Evolutionary conservation across 257 asterid genomes (phyloP).

Genomic region (Nicotiana sylvestris): DNA sequence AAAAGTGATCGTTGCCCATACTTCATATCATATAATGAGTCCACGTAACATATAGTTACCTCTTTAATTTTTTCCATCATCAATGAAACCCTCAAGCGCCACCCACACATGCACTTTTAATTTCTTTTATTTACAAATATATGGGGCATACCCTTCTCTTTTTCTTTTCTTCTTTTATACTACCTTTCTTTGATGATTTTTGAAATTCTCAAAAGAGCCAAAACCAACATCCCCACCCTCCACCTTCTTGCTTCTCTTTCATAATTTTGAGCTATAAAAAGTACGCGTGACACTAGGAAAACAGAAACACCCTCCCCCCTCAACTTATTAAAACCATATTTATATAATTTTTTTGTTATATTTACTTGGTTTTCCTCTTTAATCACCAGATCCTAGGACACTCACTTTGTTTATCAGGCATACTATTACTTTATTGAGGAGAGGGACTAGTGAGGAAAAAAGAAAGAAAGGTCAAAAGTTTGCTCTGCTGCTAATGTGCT

Average conservation of each 20-base stretch:
- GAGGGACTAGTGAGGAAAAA: constrained; percentile 14
- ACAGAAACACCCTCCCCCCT: constrained; percentile 12
- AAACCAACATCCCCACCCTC: background rate
- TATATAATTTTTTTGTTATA: background rate
- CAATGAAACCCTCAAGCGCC: no score
- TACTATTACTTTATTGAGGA: background rate
- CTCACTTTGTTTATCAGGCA: background rate
- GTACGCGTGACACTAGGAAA: constrained; percentile 44
- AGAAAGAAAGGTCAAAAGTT: constrained; percentile 21
- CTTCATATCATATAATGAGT: no score
- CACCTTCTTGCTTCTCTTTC: constrained; percentile 18
- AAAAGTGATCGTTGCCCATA: no score
- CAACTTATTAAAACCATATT: constrained; percentile 35
- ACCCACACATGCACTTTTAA: no score
- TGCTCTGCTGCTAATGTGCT: background rate
- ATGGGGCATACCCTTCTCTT: background rate
- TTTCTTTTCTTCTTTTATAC: background rate
- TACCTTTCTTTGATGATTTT: constrained; percentile 23
- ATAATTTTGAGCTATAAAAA: constrained; percentile 43
- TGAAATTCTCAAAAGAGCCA: constrained; percentile 23
- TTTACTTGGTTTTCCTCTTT: background rate
- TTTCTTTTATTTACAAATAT: background rate
- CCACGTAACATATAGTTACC: no score
- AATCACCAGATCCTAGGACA: constrained; percentile 46
- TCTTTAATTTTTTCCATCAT: no score